Evolutionary conservation across 768 basidiomycete species (phyloP), one percentile per base, ranked within the genome.

Genomic region (Phylloporus sp.): DNA sequence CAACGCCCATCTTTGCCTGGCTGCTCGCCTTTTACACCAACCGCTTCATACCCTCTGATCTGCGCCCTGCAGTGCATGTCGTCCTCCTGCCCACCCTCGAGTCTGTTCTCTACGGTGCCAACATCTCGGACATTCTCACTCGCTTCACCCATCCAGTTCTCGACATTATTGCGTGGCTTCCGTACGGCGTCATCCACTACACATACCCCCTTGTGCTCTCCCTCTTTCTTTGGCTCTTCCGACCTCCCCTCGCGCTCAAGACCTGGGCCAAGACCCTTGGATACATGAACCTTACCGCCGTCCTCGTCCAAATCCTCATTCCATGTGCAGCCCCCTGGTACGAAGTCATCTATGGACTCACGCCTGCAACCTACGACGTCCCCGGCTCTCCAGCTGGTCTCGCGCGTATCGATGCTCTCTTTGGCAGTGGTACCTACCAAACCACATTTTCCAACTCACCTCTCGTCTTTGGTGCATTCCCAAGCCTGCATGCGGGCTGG

Each of bases 301-400:
- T 98, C 29, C 69, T 94, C 61, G 79, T 84, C 51, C 95, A 97
- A 67, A 85, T 97, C 63, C 63, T 91, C 31, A 78, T 98, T 51
- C 97, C 95, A 0, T 97, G 94, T 63, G 85, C 95, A 1, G 86
- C 97, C 1, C 97, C 97, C 6, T 88, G 97, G 97, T 99, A 98
- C 70, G 95, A 98, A 65, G 80, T 98, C 60, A 91, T 97, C 58
- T 86, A 98, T 66, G 97, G 97, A 1, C 83, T 97, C 32, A 95
- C 91, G 0, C 97, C 97, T 0, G 97, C 97, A 28, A 82, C 92
- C 61, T 98, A 98, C 74, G 73, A 74, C 43, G 94, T 95, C 80
- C 83, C 82, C 41, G 97, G 97, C 20, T 97, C 94, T 0, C 84
- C 97, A 3, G 95, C 93, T 9, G 97, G 97, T 1, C 80, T 98